Evolutionary conservation across 768 basidiomycete species (phyloP), one percentile per base, ranked within the genome.

Genomic region (Macrolepiota dolichaula): DNA sequence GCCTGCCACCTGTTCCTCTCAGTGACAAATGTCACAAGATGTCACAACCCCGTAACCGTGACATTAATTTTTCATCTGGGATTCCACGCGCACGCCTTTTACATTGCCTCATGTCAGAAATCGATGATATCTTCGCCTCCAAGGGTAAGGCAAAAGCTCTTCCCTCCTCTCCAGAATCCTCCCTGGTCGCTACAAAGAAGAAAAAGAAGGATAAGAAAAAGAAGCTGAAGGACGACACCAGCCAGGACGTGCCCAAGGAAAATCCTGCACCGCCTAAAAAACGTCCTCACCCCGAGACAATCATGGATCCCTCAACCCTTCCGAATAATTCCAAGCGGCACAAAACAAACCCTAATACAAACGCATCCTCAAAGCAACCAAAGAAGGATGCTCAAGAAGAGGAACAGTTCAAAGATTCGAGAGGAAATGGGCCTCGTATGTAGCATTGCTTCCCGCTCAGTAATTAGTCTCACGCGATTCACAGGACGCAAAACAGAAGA

Each of bases 101-200:
- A 7, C 35, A 19, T 22, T 13, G n/a, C 51, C 65, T 76, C 64
- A 79, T 82, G 79, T 88, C 88, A 55, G 92, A 93, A 81, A 94
- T 94, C 71, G 92, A 94, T 80, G 85, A 84, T 67, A 94, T 94
- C 68, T 94, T 94, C 72, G 80, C 90, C 42, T 76, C 78, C 63
- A 84, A 81, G 66, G 74, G 74, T 64, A 79, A 77, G 66, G 54
- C 65, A 61, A 72, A 67, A 59, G 52, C 63, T 10, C 59, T 56
- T 13, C 49, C 64, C 17, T 63, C 65, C 22, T 64, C 68, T 22
- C 61, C 62, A 51, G 57, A 71, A 38, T 66, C 78, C 40, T 66
- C 76, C 25, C 73, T 74, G 54, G 51, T 70, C 24, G 59, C 68
- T 40, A 64, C 63, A 15, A 68, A 68, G 36, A 76, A 79, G 64